Evolutionary conservation across 495 filamentous ascomycete species (phyloP).

Genomic region (Saxispiralis lemnorum): DNA sequence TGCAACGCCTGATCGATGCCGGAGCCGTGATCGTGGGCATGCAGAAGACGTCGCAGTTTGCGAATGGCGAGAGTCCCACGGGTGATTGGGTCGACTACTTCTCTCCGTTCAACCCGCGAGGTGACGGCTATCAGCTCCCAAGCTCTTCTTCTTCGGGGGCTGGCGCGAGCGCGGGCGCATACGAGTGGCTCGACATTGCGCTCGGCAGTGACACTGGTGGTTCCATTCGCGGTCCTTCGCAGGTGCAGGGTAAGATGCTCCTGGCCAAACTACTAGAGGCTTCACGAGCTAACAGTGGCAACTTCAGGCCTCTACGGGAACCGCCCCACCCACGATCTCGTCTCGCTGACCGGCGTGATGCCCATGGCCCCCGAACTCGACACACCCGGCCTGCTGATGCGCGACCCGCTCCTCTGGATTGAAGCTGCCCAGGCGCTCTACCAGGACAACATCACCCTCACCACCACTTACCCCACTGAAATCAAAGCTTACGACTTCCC

Average conservation of each 20-base stretch:
- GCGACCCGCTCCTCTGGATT: slow-evolving; percentile 11
- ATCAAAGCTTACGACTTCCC: slow-evolving; percentile 18
- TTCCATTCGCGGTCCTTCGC: slow-evolving; percentile 30
- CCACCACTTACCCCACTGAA: slow-evolving; percentile 14
- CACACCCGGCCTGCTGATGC: slow-evolving; percentile 28
- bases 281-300: too few species aligned
- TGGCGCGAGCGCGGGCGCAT: slow-evolving; percentile 17
- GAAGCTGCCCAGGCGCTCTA: slow-evolving; percentile 18
- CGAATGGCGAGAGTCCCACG: slow-evolving; percentile 36
- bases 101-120: slow-evolving; percentile 20
- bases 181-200: slow-evolving; percentile 22
- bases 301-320: slow-evolving; percentile 29
- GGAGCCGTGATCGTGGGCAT: slow-evolving; percentile 44
- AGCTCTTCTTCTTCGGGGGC: slow-evolving; percentile 19
- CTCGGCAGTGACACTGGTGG: slow-evolving; percentile 28
- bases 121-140: slow-evolving; percentile 25
- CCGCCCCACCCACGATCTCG: slow-evolving; percentile 31
- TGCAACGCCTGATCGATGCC: slow-evolving; percentile 39
- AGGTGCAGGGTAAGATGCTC: slow-evolving; percentile 21
- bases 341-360: slow-evolving; percentile 29
- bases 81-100: slow-evolving; percentile 26
- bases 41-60: slow-evolving; percentile 41
- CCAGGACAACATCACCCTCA: slow-evolving; percentile 17
- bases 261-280: too few species aligned
- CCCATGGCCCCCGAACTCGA: slow-evolving; percentile 30